Evolutionary conservation across 495 filamentous ascomycete species (phyloP).

Genomic region (Xylaria telfairii): DNA sequence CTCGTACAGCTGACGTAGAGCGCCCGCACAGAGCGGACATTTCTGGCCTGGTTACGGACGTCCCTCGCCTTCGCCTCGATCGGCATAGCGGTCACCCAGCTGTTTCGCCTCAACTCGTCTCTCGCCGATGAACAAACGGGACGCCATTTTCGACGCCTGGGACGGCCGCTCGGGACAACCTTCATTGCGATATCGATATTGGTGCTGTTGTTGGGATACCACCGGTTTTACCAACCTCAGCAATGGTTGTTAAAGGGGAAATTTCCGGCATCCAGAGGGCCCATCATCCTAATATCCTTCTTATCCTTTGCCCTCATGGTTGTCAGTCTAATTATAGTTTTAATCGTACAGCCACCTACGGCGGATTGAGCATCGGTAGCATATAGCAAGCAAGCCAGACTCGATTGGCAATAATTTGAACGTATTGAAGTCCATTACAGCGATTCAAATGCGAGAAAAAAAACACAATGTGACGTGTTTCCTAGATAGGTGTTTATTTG

Average conservation of each 20-base stretch:
- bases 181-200: slow-evolving; percentile 89
- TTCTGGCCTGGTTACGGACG: slow-evolving; percentile 95
- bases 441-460: neutral
- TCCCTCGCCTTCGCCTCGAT: slow-evolving; percentile 96
- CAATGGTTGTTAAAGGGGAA: slow-evolving; percentile 93
- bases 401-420: neutral
- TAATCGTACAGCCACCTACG: slow-evolving; percentile 65
- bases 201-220: slow-evolving; percentile 80
- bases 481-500: neutral
- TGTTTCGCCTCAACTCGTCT: slow-evolving; percentile 88
- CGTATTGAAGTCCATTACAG: neutral
- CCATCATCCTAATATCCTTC: slow-evolving; percentile 76
- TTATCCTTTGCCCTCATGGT: slow-evolving; percentile 75
- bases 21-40: slow-evolving; percentile 79
- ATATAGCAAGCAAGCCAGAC: neutral
- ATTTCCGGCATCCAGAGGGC: slow-evolving; percentile 90
- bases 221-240: slow-evolving; percentile 66
- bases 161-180: slow-evolving; percentile 91
- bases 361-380: slow-evolving; percentile 30
- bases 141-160: slow-evolving; percentile 64
- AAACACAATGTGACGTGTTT: neutral
- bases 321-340: slow-evolving; percentile 71
- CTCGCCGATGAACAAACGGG: slow-evolving; percentile 46
- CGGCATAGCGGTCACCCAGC: slow-evolving; percentile 93
- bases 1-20: slow-evolving; percentile 30